phyloP scores from a whole-genome alignment of 148 eudicot genomes.

The Rhododendron kiyosumense region DNA sequence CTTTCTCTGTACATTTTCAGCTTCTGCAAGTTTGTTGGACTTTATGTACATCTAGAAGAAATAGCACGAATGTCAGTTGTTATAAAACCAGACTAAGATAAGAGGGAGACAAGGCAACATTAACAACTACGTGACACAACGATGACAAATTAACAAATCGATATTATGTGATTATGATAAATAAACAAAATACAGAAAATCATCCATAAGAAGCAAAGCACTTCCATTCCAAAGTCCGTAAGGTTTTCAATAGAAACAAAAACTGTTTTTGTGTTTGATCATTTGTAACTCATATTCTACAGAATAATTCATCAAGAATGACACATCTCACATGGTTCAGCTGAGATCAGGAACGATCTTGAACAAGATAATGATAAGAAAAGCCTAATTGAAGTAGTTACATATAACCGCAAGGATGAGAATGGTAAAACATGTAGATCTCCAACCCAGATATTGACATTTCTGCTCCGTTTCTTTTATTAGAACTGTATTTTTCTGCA shows the following conservation, averaged over 20 bases:
- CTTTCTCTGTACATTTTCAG: slow-evolving; percentile 65
- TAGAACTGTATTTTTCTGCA: background rate
- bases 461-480: background rate
- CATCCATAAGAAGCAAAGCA: background rate
- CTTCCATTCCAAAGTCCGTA: background rate
- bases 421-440: background rate
- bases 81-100: slow-evolving; percentile 3
- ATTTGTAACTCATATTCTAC: background rate
- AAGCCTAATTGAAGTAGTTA: background rate
- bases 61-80: background rate
- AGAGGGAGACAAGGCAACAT: slow-evolving; percentile 4
- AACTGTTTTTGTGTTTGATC: background rate
- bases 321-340: background rate
- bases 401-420: background rate
- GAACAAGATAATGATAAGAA: background rate
- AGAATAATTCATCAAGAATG: background rate
- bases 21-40: slow-evolving; percentile 54
- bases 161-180: background rate
- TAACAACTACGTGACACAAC: background rate
- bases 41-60: slow-evolving; percentile 52
- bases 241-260: background rate
- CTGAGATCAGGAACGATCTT: background rate
- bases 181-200: background rate
- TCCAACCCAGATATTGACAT: background rate
- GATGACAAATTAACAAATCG: background rate